phyloP scores from a whole-genome alignment of 2,329 filamentous ascomycete genomes.

The Colletotrichum sp. region DNA sequence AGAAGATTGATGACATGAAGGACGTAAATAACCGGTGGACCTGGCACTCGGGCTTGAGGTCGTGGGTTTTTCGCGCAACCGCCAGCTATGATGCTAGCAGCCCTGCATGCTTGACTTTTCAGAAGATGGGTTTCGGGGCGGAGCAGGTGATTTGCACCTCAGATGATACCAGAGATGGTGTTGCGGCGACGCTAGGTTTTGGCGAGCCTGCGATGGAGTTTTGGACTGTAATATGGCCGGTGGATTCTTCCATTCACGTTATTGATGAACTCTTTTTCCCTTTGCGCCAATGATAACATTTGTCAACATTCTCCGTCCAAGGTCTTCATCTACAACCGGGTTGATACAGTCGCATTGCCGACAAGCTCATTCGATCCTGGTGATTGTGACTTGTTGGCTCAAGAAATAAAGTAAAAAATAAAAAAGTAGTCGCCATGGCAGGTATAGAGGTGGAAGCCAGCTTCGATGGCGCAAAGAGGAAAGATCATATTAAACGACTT shows the following conservation, averaged over 20 bases:
- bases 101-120: neutral
- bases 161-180: neutral
- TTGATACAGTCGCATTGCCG: neutral
- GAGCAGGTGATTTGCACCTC: neutral
- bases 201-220: slow-evolving; percentile 10
- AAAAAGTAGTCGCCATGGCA: neutral
- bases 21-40: neutral
- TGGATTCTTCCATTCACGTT: neutral
- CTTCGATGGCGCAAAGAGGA: neutral
- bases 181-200: neutral
- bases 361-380: neutral
- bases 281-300: neutral
- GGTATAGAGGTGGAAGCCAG: neutral
- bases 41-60: neutral
- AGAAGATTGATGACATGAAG: neutral
- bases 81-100: neutral
- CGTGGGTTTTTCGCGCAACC: neutral
- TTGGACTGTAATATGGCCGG: slow-evolving; percentile 3
- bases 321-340: neutral
- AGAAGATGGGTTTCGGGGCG: neutral
- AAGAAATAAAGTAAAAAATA: neutral
- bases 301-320: neutral
- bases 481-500: neutral
- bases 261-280: neutral
- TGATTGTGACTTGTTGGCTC: neutral